Base-by-base conservation (phyloP, 2,329 filamentous ascomycete species). In the Fonsecaea monophora region DNA sequence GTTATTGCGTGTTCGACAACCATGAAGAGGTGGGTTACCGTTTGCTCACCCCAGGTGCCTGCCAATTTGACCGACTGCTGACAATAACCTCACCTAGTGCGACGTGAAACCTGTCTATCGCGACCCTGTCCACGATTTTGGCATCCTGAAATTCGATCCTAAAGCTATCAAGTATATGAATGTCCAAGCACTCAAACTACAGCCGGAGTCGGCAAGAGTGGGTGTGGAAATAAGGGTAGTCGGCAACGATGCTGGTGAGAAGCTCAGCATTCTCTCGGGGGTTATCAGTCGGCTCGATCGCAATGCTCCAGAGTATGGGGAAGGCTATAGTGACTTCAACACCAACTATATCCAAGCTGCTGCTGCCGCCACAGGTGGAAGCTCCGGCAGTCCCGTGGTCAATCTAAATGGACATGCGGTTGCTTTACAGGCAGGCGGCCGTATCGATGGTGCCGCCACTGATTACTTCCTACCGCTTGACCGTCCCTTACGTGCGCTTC, bases 311-410 rank as follows among this genome's bases (percentile, higher is more conserved):
- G 95, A 99, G 75, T 98, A 99, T 74, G 94, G 94, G 64, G 95
- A 98, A 70, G 95, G 95, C 34, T 99, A 99, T 79, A 95, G 94
- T 78, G 95, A 99, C 77, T 99, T 99, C 86, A 99, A 90, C 76
- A 90, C 88, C 56, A 90, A 96, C 78, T 99, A 99, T 83, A 98
- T 98, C 74, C 95, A 99, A 81, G 95, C 96, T 70, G 96, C 96
- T 13, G 96, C 95, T 3, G 94, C 95, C 4, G 96, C 95, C 2
- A 98, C 94, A 78, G 95, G 95, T 72, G 95, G 95, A 72, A 97
- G 92, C 82, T 99, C 95, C n/a, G 95, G 95, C 69, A 96, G 92
- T 88, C 95, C 95, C 0, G 95, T 99, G 0, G 94, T 99, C 68
- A 96, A 97, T 79, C 91, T 97, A 68, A 92, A 97, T 78, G 95